Percentiles rank a stretch among this genome's conserved stretches.
Evolutionary conservation across 164 flowering plant species (phyloP).

Genomic region (Kalanchoe fedtschenkoi): DNA sequence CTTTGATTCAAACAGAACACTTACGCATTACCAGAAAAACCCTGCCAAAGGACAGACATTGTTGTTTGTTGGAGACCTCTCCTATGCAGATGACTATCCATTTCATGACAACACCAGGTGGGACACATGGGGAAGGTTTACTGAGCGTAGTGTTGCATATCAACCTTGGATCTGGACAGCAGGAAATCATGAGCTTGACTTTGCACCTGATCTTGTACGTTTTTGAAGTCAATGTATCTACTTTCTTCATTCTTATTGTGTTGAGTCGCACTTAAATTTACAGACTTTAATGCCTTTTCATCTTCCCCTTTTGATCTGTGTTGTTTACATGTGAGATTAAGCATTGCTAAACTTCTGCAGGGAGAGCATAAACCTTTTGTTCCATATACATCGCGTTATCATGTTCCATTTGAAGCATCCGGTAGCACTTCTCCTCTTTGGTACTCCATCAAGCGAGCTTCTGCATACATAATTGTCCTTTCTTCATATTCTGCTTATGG

Average conservation of each 20-base stretch:
- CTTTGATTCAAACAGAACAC: slow-evolving; percentile 23
- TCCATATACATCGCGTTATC: slow-evolving; percentile 24
- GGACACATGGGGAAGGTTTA: slow-evolving; percentile 40
- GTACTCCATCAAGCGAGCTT: slow-evolving; percentile 39
- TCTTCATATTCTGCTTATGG: slow-evolving; percentile 40
- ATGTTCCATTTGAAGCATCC: slow-evolving; percentile 20
- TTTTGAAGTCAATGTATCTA: background rate
- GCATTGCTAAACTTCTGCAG: slow-evolving; percentile 9
- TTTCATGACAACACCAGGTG: slow-evolving; percentile 29
- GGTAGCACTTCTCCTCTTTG: slow-evolving; percentile 34
- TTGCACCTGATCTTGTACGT: slow-evolving; percentile 26
- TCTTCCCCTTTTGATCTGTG: background rate
- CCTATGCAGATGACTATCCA: slow-evolving; percentile 32
- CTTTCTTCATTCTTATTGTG: background rate
- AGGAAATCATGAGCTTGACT: slow-evolving; percentile 40
- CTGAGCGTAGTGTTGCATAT: slow-evolving; percentile 29
- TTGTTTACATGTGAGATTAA: background rate
- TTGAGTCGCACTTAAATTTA: background rate
- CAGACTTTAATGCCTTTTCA: background rate
- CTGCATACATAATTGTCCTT: slow-evolving; percentile 33
- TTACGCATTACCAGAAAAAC: slow-evolving; percentile 22
- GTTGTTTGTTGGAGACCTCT: slow-evolving; percentile 35
- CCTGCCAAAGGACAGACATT: slow-evolving; percentile 27
- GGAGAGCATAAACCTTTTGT: slow-evolving; percentile 24
- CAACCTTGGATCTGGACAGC: slow-evolving; percentile 43